A percentile compares a stretch with the other conserved stretches of the same genome.
Evolutionary conservation across 192 early-diverging fungal species (phyloP).

Genomic region (Globomyces pollinis-pini): DNA sequence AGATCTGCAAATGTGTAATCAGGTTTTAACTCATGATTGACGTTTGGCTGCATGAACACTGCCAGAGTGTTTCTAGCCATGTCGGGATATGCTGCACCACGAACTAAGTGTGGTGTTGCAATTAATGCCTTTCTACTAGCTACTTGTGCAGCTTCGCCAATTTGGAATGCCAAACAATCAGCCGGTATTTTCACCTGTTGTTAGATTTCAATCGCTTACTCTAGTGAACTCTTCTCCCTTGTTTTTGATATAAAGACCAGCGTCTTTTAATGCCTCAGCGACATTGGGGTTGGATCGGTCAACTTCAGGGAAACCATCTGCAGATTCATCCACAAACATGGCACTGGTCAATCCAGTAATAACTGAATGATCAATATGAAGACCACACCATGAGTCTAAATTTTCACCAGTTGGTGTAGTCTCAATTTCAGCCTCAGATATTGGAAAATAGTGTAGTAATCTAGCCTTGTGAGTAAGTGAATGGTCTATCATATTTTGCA

Average conservation of each 20-base stretch:
- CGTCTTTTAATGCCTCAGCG: slow-evolving; percentile 27
- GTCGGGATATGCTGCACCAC: slow-evolving; percentile 35
- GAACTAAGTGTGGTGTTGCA: slow-evolving; percentile 63
- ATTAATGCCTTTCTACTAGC: slow-evolving; percentile 40
- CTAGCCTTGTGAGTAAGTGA: slow-evolving; percentile 55
- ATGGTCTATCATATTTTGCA: slow-evolving; percentile 42
- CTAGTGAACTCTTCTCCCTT: slow-evolving; percentile 36
- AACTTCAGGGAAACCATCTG: slow-evolving; percentile 12
- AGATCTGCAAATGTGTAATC: slow-evolving; percentile 43
- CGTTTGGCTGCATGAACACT: slow-evolving; percentile 62
- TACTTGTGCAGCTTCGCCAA: slow-evolving; percentile 54
- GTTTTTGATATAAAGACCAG: slow-evolving; percentile 55
- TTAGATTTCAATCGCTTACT: slow-evolving; percentile 19
- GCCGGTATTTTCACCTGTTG: slow-evolving; percentile 35
- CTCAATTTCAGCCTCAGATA: slow-evolving; percentile 13
- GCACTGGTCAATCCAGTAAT: slow-evolving; percentile 60
- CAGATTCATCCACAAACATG: slow-evolving; percentile 46
- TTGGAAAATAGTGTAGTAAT: slow-evolving; percentile 61
- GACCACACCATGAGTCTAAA: slow-evolving; percentile 62
- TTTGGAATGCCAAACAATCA: slow-evolving; percentile 61
- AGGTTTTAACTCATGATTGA: slow-evolving; percentile 28
- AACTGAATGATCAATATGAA: slow-evolving; percentile 59
- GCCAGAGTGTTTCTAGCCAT: slow-evolving; percentile 62
- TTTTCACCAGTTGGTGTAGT: slow-evolving; percentile 16
- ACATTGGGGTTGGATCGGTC: slow-evolving; percentile 19